phyloP scores from a whole-genome alignment of 768 basidiomycete genomes.

The Termitomyces sp. region DNA sequence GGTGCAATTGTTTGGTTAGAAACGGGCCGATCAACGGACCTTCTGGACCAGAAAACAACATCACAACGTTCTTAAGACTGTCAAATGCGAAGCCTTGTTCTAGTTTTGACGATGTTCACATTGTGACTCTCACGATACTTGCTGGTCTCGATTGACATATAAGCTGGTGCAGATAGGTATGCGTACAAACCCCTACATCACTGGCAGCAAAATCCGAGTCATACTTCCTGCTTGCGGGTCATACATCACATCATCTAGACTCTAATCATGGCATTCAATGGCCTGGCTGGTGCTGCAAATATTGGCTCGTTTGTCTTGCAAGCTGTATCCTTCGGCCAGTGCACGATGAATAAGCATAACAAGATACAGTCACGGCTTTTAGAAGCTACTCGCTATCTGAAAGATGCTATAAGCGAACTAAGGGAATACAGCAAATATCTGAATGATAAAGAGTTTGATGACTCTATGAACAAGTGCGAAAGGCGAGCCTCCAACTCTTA shows the following conservation, averaged over 20 bases:
- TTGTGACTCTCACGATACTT: background rate
- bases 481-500: background rate
- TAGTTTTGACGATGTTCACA: background rate
- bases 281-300: background rate
- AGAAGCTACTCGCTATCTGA: background rate
- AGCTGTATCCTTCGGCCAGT: background rate
- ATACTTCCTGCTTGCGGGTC: background rate
- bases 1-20: background rate
- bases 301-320: background rate
- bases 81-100: background rate
- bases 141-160: background rate
- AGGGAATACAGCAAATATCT: background rate
- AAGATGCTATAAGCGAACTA: background rate
- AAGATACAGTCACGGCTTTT: background rate
- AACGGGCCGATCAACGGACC: background rate
- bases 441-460: background rate
- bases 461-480: background rate
- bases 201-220: background rate
- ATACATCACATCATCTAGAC: background rate
- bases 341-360: background rate
- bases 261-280: background rate
- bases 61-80: background rate
- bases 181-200: background rate
- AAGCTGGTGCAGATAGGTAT: background rate
- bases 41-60: background rate